A percentile compares a stretch with the other conserved stretches of the same genome.
These are phyloP conservation scores for Aspergillus fijiensis DNA, from an alignment of 2,329 filamentous ascomycete species.

Conservation along the genomic window DNA sequence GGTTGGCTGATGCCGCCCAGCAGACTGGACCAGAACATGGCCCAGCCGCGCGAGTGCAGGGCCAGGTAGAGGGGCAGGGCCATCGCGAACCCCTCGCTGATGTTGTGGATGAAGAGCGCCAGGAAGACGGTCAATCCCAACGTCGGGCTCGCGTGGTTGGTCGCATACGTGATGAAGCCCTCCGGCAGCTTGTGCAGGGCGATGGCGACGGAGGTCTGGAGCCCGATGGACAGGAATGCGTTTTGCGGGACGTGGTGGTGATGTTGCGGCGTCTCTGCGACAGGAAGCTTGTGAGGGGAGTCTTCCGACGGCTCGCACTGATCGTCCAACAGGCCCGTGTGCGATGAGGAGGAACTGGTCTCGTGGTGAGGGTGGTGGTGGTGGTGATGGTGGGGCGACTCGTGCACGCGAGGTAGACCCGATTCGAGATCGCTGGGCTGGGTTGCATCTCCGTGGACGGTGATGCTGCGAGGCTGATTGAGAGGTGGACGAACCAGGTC, in stretches of 20 bases:
- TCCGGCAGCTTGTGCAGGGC: constrained; percentile 94
- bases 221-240: constrained; percentile 88
- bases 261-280: constrained; percentile 48
- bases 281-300: constrained; percentile 3
- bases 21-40: constrained; percentile 79
- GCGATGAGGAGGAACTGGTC: constrained; percentile 17
- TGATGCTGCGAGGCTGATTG: constrained; percentile 19
- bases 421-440: constrained; percentile 8
- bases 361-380: neutral
- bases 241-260: constrained; percentile 96
- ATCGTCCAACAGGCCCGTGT: constrained; percentile 10
- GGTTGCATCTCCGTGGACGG: constrained; percentile 20
- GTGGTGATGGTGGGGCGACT: neutral
- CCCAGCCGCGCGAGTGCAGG: constrained; percentile 72
- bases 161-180: constrained; percentile 86
- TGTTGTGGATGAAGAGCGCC: constrained; percentile 96
- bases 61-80: constrained; percentile 91
- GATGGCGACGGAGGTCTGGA: constrained; percentile 93
- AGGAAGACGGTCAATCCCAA: constrained; percentile 92
- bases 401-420: constrained; percentile 4
- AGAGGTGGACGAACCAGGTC: constrained; percentile 13
- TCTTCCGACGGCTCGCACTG: constrained; percentile 2
- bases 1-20: constrained; percentile 87
- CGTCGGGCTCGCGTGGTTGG: constrained; percentile 88
- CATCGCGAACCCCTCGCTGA: constrained; percentile 94